A percentile compares a stretch with the other conserved stretches of the same genome.
Evolutionary conservation across 257 asterid species (phyloP).

Genomic region (Parsonsia alboflavescens): DNA sequence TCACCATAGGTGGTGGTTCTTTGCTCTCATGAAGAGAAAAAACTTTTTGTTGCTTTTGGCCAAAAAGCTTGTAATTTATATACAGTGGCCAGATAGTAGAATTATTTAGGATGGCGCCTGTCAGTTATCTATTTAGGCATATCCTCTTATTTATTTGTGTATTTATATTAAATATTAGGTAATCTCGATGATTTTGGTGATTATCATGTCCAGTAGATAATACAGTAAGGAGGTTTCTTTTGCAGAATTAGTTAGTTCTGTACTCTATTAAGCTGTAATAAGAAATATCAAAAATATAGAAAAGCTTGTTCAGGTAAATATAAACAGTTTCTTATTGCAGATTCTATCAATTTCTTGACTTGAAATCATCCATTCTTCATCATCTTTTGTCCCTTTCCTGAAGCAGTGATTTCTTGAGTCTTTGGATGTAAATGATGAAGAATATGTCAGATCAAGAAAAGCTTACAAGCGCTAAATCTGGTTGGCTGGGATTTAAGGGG

Average conservation of each 20-base stretch:
- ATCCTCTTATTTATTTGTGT: slow-evolving; percentile 30
- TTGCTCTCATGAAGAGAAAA: neutral
- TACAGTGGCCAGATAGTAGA: slow-evolving; percentile 32
- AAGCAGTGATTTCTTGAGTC: too few species aligned
- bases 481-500: neutral
- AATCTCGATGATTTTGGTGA: slow-evolving; percentile 30
- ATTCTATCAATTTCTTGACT: neutral
- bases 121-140: slow-evolving; percentile 19
- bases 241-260: slow-evolving; percentile 17
- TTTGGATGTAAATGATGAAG: neutral
- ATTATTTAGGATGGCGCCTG: slow-evolving; percentile 25
- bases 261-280: slow-evolving; percentile 19
- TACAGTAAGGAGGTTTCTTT: slow-evolving; percentile 21
- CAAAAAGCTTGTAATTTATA: slow-evolving; percentile 27
- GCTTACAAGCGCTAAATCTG: neutral
- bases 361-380: neutral
- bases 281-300: slow-evolving; percentile 17
- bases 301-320: slow-evolving; percentile 23
- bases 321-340: neutral
- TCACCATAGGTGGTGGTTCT: slow-evolving; percentile 20
- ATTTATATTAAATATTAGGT: slow-evolving; percentile 31
- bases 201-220: slow-evolving; percentile 26
- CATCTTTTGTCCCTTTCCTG: neutral
- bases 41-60: slow-evolving; percentile 18
- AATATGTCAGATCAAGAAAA: neutral